These are phyloP conservation scores for Globisporangium iwayamae DNA, from an alignment of 352 stramenopile species.

Conservation along the genomic window DNA sequence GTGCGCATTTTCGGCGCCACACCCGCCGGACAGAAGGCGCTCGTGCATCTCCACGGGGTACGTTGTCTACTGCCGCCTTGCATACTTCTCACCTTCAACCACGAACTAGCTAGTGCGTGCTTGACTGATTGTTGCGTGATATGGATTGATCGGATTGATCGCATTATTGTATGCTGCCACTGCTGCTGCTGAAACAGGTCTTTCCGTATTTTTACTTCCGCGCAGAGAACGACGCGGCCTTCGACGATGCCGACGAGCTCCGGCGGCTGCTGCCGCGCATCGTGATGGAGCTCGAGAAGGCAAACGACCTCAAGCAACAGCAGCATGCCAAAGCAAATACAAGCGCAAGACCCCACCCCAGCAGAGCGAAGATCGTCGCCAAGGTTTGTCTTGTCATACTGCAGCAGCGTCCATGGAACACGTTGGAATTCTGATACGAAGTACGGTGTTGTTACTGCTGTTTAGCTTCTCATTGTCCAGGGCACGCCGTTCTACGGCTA, in stretches of 20 bases:
- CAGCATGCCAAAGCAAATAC: constrained; percentile 11
- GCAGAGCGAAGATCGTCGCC: constrained; percentile 41
- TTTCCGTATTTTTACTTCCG: constrained; percentile 90
- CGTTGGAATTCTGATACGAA: not conserved
- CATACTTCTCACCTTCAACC: not conserved
- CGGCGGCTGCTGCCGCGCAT: constrained; percentile 57
- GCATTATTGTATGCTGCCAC: not conserved
- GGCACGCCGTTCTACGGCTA: constrained; percentile 90
- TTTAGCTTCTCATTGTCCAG: constrained; percentile 83
- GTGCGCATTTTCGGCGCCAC: constrained; percentile 89
- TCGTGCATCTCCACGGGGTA: constrained; percentile 88
- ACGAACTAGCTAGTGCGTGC: too few species aligned
- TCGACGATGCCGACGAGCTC: constrained; percentile 65
- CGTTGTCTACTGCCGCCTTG: not conserved
- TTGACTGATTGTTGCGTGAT: not conserved
- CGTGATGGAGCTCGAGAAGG: constrained; percentile 66
- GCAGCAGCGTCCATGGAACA: not conserved
- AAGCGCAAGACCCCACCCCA: constrained; percentile 14
- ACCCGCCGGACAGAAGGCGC: constrained; percentile 86
- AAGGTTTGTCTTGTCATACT: constrained; percentile 38
- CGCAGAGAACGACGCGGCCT: constrained; percentile 53
- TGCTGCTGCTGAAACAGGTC: constrained; percentile 30
- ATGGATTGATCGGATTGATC: not conserved
- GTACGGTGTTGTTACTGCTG: not conserved
- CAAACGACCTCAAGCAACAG: constrained; percentile 45